Conservation (phyloP, 352 stramenopile species). For the Pythium insidiosum region DNA sequence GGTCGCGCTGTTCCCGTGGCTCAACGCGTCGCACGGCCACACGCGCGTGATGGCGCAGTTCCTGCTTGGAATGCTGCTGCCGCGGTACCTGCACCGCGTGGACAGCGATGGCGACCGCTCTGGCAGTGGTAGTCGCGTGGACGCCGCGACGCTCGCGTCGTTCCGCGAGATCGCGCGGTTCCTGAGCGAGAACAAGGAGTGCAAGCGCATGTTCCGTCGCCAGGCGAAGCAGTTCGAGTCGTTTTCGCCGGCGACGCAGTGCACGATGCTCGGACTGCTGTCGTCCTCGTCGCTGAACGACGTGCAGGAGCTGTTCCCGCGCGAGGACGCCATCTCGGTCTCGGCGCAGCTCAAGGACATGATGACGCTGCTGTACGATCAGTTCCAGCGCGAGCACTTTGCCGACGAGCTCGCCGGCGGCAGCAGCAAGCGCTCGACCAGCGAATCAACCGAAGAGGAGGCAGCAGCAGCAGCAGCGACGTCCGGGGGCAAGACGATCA, state of each 20-base stretch:
- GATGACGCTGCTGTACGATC: slow-evolving; percentile 60
- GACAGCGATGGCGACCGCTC: background rate
- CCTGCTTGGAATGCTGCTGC: slow-evolving; percentile 51
- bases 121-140: background rate
- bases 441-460: background rate
- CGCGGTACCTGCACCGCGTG: slow-evolving; percentile 35
- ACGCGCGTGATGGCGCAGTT: slow-evolving; percentile 77
- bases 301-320: slow-evolving; percentile 62
- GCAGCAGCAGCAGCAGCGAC: background rate
- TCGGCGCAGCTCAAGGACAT: slow-evolving; percentile 57
- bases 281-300: slow-evolving; percentile 58
- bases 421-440: background rate
- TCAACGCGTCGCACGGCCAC: slow-evolving; percentile 76
- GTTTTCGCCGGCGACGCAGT: slow-evolving; percentile 62
- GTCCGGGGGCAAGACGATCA: slow-evolving; percentile 3
- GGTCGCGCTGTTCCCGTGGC: slow-evolving; percentile 59
- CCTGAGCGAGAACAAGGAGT: slow-evolving; percentile 78
- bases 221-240: slow-evolving; percentile 52
- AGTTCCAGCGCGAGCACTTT: slow-evolving; percentile 71
- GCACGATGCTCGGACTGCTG: slow-evolving; percentile 61
- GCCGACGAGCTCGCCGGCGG: slow-evolving; percentile 9
- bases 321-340: slow-evolving; percentile 32
- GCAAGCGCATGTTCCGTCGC: slow-evolving; percentile 73
- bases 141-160: slow-evolving; percentile 20
- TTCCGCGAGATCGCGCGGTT: slow-evolving; percentile 44